Evolutionary conservation across 139 green algal species (phyloP), one percentile per base, ranked within the genome.

Genomic region (Raphidocelis subcapitata): DNA sequence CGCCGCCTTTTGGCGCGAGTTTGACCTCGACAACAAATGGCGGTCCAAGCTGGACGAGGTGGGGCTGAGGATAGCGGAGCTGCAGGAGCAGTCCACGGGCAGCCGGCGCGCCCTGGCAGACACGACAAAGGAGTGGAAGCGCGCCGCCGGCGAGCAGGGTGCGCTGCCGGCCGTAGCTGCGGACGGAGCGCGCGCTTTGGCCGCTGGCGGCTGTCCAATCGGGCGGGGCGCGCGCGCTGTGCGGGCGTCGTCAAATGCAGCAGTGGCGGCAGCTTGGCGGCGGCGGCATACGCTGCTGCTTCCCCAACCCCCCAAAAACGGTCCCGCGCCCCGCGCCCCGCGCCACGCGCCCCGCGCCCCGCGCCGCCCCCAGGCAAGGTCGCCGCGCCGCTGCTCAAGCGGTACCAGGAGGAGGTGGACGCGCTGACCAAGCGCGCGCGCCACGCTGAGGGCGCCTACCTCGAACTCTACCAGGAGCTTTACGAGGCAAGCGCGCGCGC

Each of bases 381-480:
- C 14, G 86, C 95, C 16, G 90, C 77, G 0, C 65, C 85, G 1
- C 74, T 98, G 62, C 80, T 97, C 14, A 94, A 94, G 63, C 79
- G 86, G 15, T 98, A 97, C 63, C 94, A 98, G 66, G 91, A 97
- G 49, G 94, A 98, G 78, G 88, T 97, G 12, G 92, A 97, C 71
- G 67, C 76, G 2, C 71, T 97, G 0, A 96, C 89, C 0, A 80
- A 78, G 51, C 73, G 82, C 2, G 80, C 77, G 24, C 95, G 75
- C 44, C 60, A 74, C 28, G 60, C 64, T 14, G 79, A 86, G 51
- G 24, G 32, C 3, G 84, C 93, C 1, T 98, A 95, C 76, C 64
- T 98, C 56, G 72, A 92, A 33, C 49, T 98, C 28, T 98, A 98
- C 64, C 85, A 97, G 78, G 87, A 90, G 63, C 81, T 98, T 14